Conservation (phyloP, 73 alveolate genomes). For the Tetrahymena thermophila region DNA sequence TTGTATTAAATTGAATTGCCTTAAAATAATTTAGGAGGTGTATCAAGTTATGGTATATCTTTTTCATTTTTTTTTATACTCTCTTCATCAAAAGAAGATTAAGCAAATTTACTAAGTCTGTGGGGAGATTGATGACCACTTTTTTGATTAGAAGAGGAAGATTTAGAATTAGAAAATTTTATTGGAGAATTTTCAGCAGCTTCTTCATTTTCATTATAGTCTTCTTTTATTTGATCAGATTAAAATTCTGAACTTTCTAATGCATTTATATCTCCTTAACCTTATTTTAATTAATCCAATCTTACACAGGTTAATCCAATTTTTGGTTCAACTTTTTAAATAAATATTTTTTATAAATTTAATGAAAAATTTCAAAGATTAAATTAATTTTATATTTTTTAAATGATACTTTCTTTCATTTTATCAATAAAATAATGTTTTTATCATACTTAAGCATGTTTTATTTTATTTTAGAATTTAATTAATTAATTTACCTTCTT, state of each 20-base stretch:
- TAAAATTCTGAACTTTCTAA: background rate
- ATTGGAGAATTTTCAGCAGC: background rate
- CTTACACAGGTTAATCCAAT: background rate
- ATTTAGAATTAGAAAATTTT: background rate
- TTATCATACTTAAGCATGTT: no score
- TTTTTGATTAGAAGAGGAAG: background rate
- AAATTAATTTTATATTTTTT: no score
- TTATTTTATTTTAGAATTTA: no score
- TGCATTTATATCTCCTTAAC: background rate
- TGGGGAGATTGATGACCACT: background rate
- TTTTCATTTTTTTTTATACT: background rate
- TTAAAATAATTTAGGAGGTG: background rate
- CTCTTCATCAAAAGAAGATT: background rate
- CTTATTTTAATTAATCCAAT: background rate
- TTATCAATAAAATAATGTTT: no score
- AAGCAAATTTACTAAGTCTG: background rate
- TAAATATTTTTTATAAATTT: no score
- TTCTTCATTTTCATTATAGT: background rate
- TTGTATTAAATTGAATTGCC: background rate
- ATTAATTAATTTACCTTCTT: no score
- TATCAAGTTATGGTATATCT: background rate
- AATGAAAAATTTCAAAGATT: no score
- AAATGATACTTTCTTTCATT: no score
- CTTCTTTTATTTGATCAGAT: background rate
- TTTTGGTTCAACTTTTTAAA: background rate